These are phyloP conservation scores for Colletotrichum theobromicola DNA, from an alignment of 2,329 filamentous ascomycete species.

Conservation along the genomic window DNA sequence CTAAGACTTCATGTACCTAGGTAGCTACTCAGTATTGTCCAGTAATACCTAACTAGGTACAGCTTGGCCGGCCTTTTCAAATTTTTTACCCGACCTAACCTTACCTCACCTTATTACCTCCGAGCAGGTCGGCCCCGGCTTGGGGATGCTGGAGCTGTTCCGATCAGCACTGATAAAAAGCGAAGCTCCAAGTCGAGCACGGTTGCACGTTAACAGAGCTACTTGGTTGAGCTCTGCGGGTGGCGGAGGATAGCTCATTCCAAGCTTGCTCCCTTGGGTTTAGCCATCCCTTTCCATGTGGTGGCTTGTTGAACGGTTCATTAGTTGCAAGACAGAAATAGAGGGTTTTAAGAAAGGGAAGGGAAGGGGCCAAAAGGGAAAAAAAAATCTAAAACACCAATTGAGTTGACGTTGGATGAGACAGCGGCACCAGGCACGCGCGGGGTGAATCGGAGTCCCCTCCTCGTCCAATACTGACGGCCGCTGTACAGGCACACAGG, in stretches of 20 bases:
- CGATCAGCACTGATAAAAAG: neutral
- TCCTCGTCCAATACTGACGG: neutral
- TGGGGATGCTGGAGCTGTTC: neutral
- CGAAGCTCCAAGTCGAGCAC: neutral
- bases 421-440: neutral
- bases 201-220: neutral
- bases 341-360: neutral
- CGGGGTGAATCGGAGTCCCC: neutral
- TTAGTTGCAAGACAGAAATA: neutral
- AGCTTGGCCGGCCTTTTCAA: neutral
- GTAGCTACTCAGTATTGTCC: neutral
- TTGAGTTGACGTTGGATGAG: constrained; percentile 6
- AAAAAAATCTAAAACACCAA: neutral
- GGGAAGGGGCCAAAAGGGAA: no score
- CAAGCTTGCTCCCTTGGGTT: constrained; percentile 13
- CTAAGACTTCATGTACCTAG: neutral
- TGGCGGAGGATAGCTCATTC: constrained; percentile 5
- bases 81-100: neutral
- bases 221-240: neutral
- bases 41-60: neutral
- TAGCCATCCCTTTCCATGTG: constrained; percentile 7
- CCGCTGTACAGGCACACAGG: neutral
- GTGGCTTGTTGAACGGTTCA: neutral
- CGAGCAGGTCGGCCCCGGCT: constrained; percentile 6
- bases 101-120: constrained; percentile 10